These are phyloP conservation scores for Fusarium phyllophilum DNA, from an alignment of 2,329 filamentous ascomycete species.

Conservation along the genomic window DNA sequence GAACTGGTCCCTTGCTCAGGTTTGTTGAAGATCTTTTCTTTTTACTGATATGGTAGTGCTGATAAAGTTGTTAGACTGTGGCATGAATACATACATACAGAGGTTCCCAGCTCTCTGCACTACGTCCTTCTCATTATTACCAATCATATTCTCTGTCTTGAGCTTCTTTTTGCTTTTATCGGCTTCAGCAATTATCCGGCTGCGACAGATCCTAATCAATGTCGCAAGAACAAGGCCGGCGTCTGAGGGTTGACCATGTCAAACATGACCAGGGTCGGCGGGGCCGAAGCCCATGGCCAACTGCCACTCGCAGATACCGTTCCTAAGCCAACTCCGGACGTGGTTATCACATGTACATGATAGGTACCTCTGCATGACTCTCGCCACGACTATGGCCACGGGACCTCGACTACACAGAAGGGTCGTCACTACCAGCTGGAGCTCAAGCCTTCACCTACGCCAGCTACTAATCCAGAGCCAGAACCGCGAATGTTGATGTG, in stretches of 20 bases:
- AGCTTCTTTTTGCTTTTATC: background rate
- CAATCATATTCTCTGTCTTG: background rate
- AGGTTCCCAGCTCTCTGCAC: background rate
- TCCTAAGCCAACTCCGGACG: constrained; percentile 45
- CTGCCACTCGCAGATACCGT: constrained; percentile 43
- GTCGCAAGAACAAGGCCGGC: constrained; percentile 32
- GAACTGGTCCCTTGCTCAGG: constrained; percentile 39
- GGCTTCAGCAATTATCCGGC: constrained; percentile 17
- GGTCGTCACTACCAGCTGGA: constrained; percentile 27
- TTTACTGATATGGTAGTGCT: constrained; percentile 20
- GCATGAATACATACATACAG: background rate
- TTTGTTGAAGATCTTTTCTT: constrained; percentile 38
- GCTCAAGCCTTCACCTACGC: constrained; percentile 28
- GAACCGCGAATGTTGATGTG: constrained; percentile 35
- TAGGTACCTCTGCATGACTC: constrained; percentile 41
- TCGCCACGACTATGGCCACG: constrained; percentile 39
- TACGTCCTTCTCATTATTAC: background rate
- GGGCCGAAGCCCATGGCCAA: constrained; percentile 45
- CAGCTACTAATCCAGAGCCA: constrained; percentile 29
- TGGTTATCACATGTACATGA: constrained; percentile 44
- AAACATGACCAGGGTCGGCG: constrained; percentile 39
- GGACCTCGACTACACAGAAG: constrained; percentile 30
- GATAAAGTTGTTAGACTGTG: background rate
- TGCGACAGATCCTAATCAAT: constrained; percentile 19
- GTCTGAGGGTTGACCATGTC: constrained; percentile 35